Base-by-base conservation (phyloP, 192 early-diverging fungal genomes). In the Backusella tuberculispora region DNA sequence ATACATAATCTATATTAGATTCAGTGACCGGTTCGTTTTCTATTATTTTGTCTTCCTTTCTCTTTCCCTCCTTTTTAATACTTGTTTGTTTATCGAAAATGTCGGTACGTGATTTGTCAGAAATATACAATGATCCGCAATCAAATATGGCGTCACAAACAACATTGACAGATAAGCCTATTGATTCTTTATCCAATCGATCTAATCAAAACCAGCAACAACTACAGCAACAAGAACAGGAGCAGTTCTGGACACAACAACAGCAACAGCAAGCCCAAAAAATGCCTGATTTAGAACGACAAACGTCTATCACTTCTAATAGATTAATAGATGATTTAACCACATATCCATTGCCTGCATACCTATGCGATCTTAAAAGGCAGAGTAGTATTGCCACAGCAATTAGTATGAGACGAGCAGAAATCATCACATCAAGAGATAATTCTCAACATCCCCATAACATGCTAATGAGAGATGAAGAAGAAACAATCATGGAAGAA, bases 141-240 rank as follows among this genome's bases (percentile, higher is more conserved):
- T 71, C 68, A 5, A 77, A 71, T 42, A 44, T 77, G 15, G 64
- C 56, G 24, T 77, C 76, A 34, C 69, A 72, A 42, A 40, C 46
- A 38, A 77, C 76, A 14, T 38, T 77, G 44, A 77, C 76, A 53
- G 76, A 77, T 38, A 53, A 12, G 13, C 29, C 53, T 24, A 26
- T 60, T 12, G 53, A 26, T 60, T 60, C 53, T 12, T 60, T 24
- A 12, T 60, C 21, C 26, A 42, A 38, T 44, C 63, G 66, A 37
- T 37, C 50, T 26, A 64, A 41, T 34, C 71, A 71, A 21, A 34
- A 4, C 65, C 24, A 12, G 50, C 17, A 53, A 21, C 17, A 17
- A 21, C 12, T 4, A 21, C 17, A 53, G 3, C 50, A 53, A 53
- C 50, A 19, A 21, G 50, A 38, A 26, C 66, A 67, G 26, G 44